Evolutionary conservation across 176 grass and related monocot genomes (phyloP), one percentile per base, ranked within the genome.

Genomic region (Thalia dealbata): DNA sequence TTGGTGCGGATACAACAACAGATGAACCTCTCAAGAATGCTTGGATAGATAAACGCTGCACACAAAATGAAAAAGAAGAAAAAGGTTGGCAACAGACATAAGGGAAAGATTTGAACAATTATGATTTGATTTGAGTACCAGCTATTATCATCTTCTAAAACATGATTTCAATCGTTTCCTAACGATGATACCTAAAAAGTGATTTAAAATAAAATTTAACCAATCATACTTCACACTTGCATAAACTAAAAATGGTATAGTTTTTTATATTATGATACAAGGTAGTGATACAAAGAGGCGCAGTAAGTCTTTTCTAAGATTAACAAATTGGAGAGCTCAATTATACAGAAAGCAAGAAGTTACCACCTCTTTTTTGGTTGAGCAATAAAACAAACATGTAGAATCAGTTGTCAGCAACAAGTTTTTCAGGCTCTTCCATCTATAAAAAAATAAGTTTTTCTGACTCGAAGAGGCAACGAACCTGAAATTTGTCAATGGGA

Each of bases 1-100:
- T 96, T 70, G 92, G 92, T 62, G 89, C 92, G 64, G 92, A 96
- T 74, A 96, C 89, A 78, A 96, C 71, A 50, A 96, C 75, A 27
- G 92, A 96, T 29, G 92, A 91, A 52, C 89, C 89, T 90, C 89
- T 86, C 77, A 96, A 78, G 85, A 92, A 88, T 82, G 92, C 92
- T 82, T 96, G 92, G 42, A 96, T 86, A 68, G 92, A 86, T 73
- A 92, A 77, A 10, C 82, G 85, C 88, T 92, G 78, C 27, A 89
- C 23, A 89, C 56, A 55, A 79, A 84, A 79, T 66, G 55, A 54
- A 74, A 80, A 79, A 21, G 1, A 13, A 80, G 64, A 38, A 38
- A 38, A 38, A 38, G 15, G 70, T 76, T 79, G 76, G 79, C 6
- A 59, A 74, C 25, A 43, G 25, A 54, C 35, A 44, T 10, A 63